These are phyloP conservation scores for Sesbania bispinosa DNA, from an alignment of 306 rosid genomes.

Conservation along the genomic window DNA sequence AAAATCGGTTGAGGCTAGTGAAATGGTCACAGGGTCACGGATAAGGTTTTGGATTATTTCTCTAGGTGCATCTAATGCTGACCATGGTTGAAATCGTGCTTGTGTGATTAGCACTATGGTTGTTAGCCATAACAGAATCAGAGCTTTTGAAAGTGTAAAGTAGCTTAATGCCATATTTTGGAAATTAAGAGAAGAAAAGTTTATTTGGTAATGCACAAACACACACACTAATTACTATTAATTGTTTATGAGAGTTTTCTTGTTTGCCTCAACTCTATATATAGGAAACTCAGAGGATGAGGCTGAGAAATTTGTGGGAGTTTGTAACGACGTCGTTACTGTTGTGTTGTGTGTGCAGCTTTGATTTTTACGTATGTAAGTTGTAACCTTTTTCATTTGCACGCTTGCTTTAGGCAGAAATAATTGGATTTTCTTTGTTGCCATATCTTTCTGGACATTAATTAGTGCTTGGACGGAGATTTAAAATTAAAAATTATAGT, in stretches of 20 bases:
- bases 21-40: constrained; percentile 40
- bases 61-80: constrained; percentile 28
- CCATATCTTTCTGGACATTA: constrained; percentile 10
- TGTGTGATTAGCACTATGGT: not conserved
- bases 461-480: constrained; percentile 24
- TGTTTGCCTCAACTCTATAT: not conserved
- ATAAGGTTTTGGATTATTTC: constrained; percentile 27
- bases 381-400: constrained; percentile 35
- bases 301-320: not conserved
- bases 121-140: constrained; percentile 18
- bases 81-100: constrained; percentile 12
- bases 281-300: not conserved
- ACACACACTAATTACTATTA: too few relatives aligned
- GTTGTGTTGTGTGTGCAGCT: not conserved
- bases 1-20: constrained; percentile 57
- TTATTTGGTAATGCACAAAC: not conserved
- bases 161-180: constrained; percentile 1
- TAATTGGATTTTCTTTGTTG: constrained; percentile 16
- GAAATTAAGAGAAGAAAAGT: not conserved
- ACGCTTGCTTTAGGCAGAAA: constrained; percentile 21
- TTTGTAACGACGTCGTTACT: not conserved
- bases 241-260: not conserved
- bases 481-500: constrained; percentile 9
- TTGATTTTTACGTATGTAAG: constrained; percentile 21
- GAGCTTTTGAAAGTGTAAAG: not conserved